Percentiles rank a stretch among this genome's conserved stretches.
phyloP scores from a whole-genome alignment of 208 protist species.

The Trypanosoma boissoni region DNA sequence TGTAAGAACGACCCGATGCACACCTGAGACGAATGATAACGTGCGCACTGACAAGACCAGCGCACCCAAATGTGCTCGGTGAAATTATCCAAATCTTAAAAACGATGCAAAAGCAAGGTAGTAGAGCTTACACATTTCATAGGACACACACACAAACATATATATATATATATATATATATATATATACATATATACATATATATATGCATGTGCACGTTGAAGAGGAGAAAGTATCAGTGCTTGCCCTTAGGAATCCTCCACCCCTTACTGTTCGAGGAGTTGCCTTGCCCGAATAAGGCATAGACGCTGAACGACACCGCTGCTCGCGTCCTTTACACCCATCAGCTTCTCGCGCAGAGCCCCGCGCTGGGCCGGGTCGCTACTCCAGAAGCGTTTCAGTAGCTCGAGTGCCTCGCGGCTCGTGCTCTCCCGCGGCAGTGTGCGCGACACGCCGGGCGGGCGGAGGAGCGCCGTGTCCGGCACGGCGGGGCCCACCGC shows the following conservation, averaged over 20 bases:
- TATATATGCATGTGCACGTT: no score
- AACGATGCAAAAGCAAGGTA: no score
- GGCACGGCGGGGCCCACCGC: constrained; percentile 3
- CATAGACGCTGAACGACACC: constrained; percentile 13
- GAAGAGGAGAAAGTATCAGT: no score
- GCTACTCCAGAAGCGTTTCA: constrained; percentile 59
- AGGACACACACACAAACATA: no score
- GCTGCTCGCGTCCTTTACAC: neutral
- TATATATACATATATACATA: no score
- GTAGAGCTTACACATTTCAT: no score
- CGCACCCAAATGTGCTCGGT: no score
- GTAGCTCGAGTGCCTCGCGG: constrained; percentile 51
- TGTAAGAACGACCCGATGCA: neutral
- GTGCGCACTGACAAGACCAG: no score
- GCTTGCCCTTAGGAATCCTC: neutral
- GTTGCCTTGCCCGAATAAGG: constrained; percentile 9
- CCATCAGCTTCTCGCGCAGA: constrained; percentile 28
- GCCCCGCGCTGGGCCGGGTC: constrained; percentile 24
- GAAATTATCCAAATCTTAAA: no score
- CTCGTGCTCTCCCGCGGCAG: constrained; percentile 54
- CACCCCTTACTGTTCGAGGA: constrained; percentile 7
- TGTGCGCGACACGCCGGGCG: constrained; percentile 27
- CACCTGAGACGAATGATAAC: no score
- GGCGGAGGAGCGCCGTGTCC: constrained; percentile 6
- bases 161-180: no score